Evolutionary conservation across 2,329 filamentous ascomycete genomes (phyloP).

Genomic region (Gliomastix tumulicola): DNA sequence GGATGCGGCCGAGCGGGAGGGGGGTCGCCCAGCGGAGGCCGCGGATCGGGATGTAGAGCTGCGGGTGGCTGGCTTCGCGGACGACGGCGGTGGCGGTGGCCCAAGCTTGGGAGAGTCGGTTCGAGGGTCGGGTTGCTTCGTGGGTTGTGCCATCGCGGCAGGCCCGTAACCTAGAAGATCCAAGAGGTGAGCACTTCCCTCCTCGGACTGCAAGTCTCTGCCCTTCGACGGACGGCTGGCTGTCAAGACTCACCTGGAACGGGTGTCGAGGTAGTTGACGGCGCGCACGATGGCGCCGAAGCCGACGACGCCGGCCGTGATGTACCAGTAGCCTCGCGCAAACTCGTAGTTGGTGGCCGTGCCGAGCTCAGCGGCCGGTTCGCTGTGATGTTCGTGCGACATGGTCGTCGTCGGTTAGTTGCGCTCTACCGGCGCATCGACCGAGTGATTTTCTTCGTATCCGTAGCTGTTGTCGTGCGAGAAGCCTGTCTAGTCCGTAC

Average conservation of each 20-base stretch:
- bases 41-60: conserved; percentile 38
- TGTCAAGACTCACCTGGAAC: conserved; percentile 26
- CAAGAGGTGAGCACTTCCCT: too few species aligned
- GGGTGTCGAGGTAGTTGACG: conserved; percentile 34
- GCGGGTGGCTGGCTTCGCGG: conserved; percentile 50
- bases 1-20: conserved; percentile 54
- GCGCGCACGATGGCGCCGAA: conserved; percentile 30
- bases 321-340: conserved; percentile 53
- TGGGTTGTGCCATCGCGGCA: conserved; percentile 32
- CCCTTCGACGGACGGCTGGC: too few species aligned
- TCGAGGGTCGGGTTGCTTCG: conserved; percentile 46
- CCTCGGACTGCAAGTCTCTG: too few species aligned
- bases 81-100: conserved; percentile 51
- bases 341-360: conserved; percentile 40
- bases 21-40: conserved; percentile 50
- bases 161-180: conserved; percentile 41
- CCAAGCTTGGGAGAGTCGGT: conserved; percentile 39
- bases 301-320: conserved; percentile 41
- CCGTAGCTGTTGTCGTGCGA: too few species aligned
- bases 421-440: too few species aligned
- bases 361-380: conserved; percentile 26
- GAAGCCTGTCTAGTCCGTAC: too few species aligned
- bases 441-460: too few species aligned
- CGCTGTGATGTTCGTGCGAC: conserved; percentile 10
- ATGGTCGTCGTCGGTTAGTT: too few species aligned